Percentiles rank a stretch among this genome's conserved stretches.
Conservation (phyloP, 371 early-diverging fungal species). For the Mucor mucedo region DNA sequence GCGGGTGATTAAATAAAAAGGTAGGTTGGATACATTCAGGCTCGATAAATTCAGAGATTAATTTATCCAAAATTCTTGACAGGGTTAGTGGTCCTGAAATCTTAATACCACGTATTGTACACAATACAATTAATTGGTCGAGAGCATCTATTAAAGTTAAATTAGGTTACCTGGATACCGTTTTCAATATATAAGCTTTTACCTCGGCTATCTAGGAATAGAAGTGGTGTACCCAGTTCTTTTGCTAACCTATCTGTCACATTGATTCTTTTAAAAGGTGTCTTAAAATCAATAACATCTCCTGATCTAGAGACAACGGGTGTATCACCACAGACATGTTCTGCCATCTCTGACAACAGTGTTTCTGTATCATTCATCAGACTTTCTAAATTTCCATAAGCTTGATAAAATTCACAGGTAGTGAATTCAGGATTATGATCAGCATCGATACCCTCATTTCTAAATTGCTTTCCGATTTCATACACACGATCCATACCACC, state of each 20-base stretch:
- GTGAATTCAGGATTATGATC: conserved; percentile 99
- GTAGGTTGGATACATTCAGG: conserved; percentile 93
- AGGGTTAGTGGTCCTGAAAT: conserved; percentile 76
- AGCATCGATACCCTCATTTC: conserved; percentile 98
- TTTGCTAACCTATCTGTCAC: conserved; percentile 74
- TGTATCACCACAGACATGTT: conserved; percentile 75
- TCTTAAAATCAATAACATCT: conserved; percentile 70
- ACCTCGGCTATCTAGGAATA: conserved; percentile 56
- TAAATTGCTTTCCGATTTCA: conserved; percentile 97
- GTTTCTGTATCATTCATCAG: conserved; percentile 88
- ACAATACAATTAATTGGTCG: conserved; percentile 53
- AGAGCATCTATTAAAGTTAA: conserved; percentile 34
- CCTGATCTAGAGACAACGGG: conserved; percentile 65
- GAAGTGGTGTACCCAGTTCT: conserved; percentile 53
- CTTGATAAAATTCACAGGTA: conserved; percentile 96
- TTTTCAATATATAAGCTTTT: neutral
- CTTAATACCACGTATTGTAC: conserved; percentile 58
- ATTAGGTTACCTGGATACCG: no score
- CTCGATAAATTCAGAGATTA: conserved; percentile 92
- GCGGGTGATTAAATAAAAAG: conserved; percentile 92
- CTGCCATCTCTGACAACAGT: conserved; percentile 85
- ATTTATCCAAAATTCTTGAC: conserved; percentile 86
- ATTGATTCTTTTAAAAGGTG: conserved; percentile 83
- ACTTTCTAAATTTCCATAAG: conserved; percentile 87
- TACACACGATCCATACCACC: conserved; percentile 96